Base-by-base conservation (phyloP, 768 basidiomycete genomes). In the Harrya chromipes region DNA sequence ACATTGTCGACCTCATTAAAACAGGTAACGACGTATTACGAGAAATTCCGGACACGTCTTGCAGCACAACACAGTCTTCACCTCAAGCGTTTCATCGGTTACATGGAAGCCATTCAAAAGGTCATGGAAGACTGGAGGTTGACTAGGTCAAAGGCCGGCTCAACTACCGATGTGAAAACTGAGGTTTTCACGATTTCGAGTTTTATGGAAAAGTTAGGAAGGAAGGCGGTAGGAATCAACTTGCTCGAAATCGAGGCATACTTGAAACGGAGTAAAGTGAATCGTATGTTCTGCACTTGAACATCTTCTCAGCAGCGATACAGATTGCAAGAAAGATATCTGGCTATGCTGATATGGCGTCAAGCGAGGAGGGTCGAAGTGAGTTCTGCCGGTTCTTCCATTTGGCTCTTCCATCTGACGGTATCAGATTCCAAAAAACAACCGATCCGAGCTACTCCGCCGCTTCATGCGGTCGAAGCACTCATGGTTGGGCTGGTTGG, bases 251-350 rank as follows among this genome's bases (percentile, higher is more conserved):
- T 97, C 19, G 87, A 87, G 56, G 68, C 70, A 10, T 97, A 97
- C 69, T 69, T 97, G 47, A 84, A 79, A 63, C 79, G 73, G 52
- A 94, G 92, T 66, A 95, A 94, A 78, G 91, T 70, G 90, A 91
- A 75, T 87, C 17, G 6, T 20, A 37, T 17, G 26, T 43, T 40
- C 1, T 31, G 6, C 33, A 10, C 27, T 47, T n/a, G 14, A 20
- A 10, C 43, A 13, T 21, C 19, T 17, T 44, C 41, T 56, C 6
- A 47, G 49, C 11, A 31, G 23, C 19, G 7, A 4, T 12, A 4
- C 51, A 85, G 81, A 76, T 88, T 47, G 85, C 85, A 7, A 75
- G 84, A 57, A 88, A 93, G 66, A 89, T 94, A 46, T 83, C 90
- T n/a, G 81, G 90, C 1, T 97, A 94, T 65, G 79, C 83, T 20